Conservation (phyloP, 148 eudicot species). For the Drosera capensis region DNA sequence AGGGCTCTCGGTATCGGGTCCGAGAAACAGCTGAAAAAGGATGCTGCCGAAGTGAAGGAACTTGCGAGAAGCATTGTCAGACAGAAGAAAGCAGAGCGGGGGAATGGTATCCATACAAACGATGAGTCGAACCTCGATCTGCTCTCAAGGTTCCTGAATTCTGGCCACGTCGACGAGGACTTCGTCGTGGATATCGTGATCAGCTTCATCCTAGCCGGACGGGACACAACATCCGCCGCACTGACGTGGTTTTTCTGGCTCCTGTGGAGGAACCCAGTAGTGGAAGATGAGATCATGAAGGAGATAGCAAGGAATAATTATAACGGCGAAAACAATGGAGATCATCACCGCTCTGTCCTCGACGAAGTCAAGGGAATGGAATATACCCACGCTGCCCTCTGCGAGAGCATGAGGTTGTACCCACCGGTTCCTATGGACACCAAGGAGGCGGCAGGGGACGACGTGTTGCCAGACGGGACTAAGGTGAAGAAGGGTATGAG, state of each 20-base stretch:
- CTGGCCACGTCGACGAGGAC: slow-evolving; percentile 22
- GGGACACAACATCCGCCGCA: slow-evolving; percentile 48
- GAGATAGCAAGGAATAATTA: slow-evolving; percentile 10
- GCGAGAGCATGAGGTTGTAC: slow-evolving; percentile 37
- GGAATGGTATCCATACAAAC: not conserved
- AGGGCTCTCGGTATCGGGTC: slow-evolving; percentile 25
- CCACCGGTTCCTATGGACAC: slow-evolving; percentile 31
- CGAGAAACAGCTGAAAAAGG: slow-evolving; percentile 20
- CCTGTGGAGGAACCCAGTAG: slow-evolving; percentile 18
- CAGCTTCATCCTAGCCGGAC: slow-evolving; percentile 45
- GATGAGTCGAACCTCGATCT: slow-evolving; percentile 10
- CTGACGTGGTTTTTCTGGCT: slow-evolving; percentile 53
- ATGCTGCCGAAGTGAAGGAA: slow-evolving; percentile 7
- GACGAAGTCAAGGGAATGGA: slow-evolving; percentile 32
- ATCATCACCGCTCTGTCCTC: slow-evolving; percentile 3
- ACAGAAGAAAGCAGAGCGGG: slow-evolving; percentile 3
- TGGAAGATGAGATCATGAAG: slow-evolving; percentile 19
- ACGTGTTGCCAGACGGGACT: slow-evolving; percentile 36
- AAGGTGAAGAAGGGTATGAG: slow-evolving; percentile 16
- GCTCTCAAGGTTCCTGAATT: slow-evolving; percentile 26
- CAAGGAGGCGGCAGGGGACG: slow-evolving; percentile 19
- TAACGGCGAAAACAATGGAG: not conserved
- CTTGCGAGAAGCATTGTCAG: slow-evolving; percentile 7
- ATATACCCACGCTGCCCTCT: slow-evolving; percentile 28
- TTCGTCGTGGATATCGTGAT: slow-evolving; percentile 36